Evolutionary conservation across 2,329 filamentous ascomycete genomes (phyloP).

Genomic region (Cladosporium sphaerospermum): DNA sequence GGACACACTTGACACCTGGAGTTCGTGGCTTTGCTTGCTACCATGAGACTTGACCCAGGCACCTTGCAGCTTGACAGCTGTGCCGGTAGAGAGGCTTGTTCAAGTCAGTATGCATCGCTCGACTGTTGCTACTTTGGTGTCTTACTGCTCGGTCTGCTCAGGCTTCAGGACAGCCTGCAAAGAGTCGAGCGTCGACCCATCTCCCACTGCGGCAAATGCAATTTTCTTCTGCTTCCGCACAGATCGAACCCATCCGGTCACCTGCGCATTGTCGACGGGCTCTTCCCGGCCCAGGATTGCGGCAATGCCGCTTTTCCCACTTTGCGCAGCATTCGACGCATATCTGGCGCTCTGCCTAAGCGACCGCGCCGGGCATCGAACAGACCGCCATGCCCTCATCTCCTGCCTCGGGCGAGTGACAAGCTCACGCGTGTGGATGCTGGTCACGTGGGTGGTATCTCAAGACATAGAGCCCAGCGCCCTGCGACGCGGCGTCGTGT

Average conservation of each 20-base stretch:
- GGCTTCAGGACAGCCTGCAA: constrained; percentile 77
- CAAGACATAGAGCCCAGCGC: no score
- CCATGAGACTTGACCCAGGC: constrained; percentile 65
- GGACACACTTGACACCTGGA: constrained; percentile 64
- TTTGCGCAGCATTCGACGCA: constrained; percentile 11
- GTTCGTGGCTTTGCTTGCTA: constrained; percentile 68
- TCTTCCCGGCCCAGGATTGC: constrained; percentile 21
- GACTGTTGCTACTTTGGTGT: constrained; percentile 29
- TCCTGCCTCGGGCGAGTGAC: constrained; percentile 6
- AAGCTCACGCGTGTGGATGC: no score
- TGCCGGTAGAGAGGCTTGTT: constrained; percentile 69
- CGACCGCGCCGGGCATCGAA: constrained; percentile 10
- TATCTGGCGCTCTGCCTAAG: constrained; percentile 11
- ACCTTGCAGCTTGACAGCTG: constrained; percentile 71
- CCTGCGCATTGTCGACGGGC: constrained; percentile 25
- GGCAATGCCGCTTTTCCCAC: constrained; percentile 15
- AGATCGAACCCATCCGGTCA: constrained; percentile 77
- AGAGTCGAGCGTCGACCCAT: constrained; percentile 74
- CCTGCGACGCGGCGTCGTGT: no score
- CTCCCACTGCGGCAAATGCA: constrained; percentile 77
- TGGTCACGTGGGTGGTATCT: no score
- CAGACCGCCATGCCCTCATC: constrained; percentile 22
- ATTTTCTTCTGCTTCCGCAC: constrained; percentile 79
- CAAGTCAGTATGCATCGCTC: constrained; percentile 1
- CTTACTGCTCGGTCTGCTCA: constrained; percentile 63